Evolutionary conservation across 345 rosid genomes (phyloP), one percentile per base, ranked within the genome.

Genomic region (Gossypium sturtianum): DNA sequence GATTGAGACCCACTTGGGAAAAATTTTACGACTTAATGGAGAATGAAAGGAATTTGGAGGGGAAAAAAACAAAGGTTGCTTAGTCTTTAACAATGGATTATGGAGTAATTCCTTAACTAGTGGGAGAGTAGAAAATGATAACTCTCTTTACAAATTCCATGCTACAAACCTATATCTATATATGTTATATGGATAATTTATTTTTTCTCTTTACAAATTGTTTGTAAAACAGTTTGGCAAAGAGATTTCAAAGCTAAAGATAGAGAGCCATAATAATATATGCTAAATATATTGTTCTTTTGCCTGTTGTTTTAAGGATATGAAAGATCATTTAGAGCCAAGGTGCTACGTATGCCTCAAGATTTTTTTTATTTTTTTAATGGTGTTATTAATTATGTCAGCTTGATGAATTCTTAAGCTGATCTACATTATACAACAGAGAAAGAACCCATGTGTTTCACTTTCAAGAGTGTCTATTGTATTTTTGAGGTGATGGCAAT

Each of bases 1-100:
- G 75, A 60, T 60, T 60, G 75, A 58, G 45, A 59, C 58, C 67
- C 54, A 72, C 75, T 72, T 47, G 75, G 54, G 75, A 23, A 45
- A 34, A 60, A 72, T 66, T 58, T 56, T 5, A 34, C 7, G 7
- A 34, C 41, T 34, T 34, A 34, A 34, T 34, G 1, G 41, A 34
- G 41, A 34, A 34, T 54, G 25, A 54, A 34, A 34, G 41, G 41
- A 34, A 34, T 34, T 34, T 34, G 41, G 41, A 34, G 7, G 7
- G 41, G 0, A 1, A 34, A 34, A 54, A 20, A n/a, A 54, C 9
- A 59, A 72, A 72, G 16, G 41, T 16, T 57, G 59, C 13, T 72
- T 59, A 72, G 67, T 72, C 67, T 70, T 53, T 25, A 41, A 58
- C 9, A 27, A 69, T 8, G 59, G 45, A 49, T 69, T 69, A 51